Evolutionary conservation across 208 protist genomes (phyloP), one percentile per base, ranked within the genome.

Genomic region (Leptomonas pyrrhocoris): DNA sequence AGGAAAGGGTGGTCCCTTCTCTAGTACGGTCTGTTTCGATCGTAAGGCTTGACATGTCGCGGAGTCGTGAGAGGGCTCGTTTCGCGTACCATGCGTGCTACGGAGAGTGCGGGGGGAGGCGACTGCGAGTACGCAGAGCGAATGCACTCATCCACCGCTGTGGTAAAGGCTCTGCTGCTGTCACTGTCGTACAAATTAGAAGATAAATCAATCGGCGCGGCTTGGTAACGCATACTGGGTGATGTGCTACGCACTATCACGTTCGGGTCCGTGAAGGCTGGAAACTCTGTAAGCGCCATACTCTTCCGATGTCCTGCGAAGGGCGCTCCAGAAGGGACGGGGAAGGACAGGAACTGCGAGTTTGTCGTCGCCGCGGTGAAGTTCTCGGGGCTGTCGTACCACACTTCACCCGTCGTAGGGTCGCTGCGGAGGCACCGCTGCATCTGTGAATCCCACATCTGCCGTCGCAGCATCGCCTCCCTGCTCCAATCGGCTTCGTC

Each of bases 401-500:
- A 30, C 50, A 54, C 42, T 25, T 50, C 54, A 4, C 40, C 40
- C 53, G 42, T 30, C 23, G 45, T 27, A n/a, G 50, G 28, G 18
- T 56, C 49, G 31, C 27, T 53, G 64, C 53, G 40, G 23, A 40
- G 53, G 25, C 40, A 27, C 43, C 49, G 25, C 34, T 23, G 61
- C 61, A 36, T 25, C 34, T 31, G 34, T 21, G 61, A 2, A 23
- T 57, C 34, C 46, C 48, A 55, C 61, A 43, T 42, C 30, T 67
- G 49, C 21, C 48, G 61, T 12, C 30, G 48, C 49, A 53, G 28
- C 61, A 55, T 31, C 11, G 48, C 61, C n/a, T 67, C 48, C 5
- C 49, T 15, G 34, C 57, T 55, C 61, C 61, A 57, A 1, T 57
- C 34, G n/a, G 48, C 48, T 30, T 67, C 61, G n/a, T 57, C 61